Evolutionary conservation across 768 basidiomycete genomes (phyloP).

Genomic region (Pisolithus tinctorius): DNA sequence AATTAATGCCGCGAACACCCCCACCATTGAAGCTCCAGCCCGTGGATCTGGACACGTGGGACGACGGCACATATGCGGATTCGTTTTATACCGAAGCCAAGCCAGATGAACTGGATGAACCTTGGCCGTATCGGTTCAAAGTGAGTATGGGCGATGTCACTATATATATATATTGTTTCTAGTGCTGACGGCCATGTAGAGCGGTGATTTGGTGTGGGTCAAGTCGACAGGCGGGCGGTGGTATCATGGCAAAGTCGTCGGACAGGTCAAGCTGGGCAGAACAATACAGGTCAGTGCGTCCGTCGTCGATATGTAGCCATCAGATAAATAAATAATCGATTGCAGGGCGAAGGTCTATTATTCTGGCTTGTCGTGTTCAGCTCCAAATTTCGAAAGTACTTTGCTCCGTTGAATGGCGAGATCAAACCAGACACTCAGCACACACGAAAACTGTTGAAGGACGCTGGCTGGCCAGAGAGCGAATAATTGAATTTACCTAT

Average conservation of each 20-base stretch:
- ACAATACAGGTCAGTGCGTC: conserved; percentile 38
- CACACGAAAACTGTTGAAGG: conserved; percentile 40
- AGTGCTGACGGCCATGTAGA: conserved; percentile 20
- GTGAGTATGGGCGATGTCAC: conserved; percentile 8
- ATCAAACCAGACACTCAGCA: conserved; percentile 52
- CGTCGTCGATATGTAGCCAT: background rate
- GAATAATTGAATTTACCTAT: background rate
- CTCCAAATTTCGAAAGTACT: conserved; percentile 46
- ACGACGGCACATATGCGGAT: conserved; percentile 18
- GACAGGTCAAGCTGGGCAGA: conserved; percentile 36
- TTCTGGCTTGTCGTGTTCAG: conserved; percentile 48
- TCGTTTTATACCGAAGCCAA: conserved; percentile 16
- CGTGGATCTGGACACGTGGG: conserved; percentile 22
- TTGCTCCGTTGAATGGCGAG: conserved; percentile 59
- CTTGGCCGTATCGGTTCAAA: conserved; percentile 47
- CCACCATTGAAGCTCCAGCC: conserved; percentile 5
- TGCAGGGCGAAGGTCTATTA: conserved; percentile 38
- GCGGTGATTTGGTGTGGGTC: conserved; percentile 47
- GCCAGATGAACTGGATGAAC: conserved; percentile 41
- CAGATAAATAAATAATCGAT: background rate
- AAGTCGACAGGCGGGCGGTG: conserved; percentile 44
- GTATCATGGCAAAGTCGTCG: conserved; percentile 42
- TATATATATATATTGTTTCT: background rate
- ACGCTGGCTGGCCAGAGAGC: conserved; percentile 18
- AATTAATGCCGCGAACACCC: background rate